phyloP scores from a whole-genome alignment of 352 stramenopile genomes.

The Hyaloperonospora brassicae region DNA sequence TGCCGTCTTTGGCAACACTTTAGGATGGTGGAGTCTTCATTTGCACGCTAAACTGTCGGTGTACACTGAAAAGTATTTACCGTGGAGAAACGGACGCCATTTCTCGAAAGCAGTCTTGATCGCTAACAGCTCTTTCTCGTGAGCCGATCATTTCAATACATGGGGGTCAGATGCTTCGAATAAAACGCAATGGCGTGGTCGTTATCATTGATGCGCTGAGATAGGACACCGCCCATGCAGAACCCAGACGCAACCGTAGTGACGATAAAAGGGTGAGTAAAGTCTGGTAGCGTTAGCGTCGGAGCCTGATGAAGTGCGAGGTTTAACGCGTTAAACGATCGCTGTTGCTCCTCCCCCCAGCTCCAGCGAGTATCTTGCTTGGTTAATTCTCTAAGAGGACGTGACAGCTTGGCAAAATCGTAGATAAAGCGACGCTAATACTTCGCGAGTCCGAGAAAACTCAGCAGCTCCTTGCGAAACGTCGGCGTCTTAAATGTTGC shows the following conservation, averaged over 20 bases:
- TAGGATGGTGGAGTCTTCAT: conserved; percentile 7
- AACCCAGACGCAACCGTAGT: too few relatives aligned
- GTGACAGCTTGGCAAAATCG: background rate
- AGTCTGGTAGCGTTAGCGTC: too few relatives aligned
- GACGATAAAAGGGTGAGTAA: too few relatives aligned
- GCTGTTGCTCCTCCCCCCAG: too few relatives aligned
- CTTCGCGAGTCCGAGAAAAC: background rate
- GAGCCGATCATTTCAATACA: background rate
- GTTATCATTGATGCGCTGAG: too few relatives aligned
- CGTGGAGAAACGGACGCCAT: conserved; percentile 1
- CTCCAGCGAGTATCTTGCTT: background rate
- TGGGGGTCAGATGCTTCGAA: background rate
- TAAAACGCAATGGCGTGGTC: too few relatives aligned
- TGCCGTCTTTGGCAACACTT: conserved; percentile 4
- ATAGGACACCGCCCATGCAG: too few relatives aligned
- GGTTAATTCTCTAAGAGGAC: background rate
- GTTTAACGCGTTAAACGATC: too few relatives aligned
- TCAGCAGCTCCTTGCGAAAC: background rate
- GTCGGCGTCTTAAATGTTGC: background rate
- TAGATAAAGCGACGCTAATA: background rate
- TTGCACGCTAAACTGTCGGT: conserved; percentile 1
- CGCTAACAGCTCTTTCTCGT: conserved; percentile 1
- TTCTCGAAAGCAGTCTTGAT: background rate
- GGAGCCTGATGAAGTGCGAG: too few relatives aligned
- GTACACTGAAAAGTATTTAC: conserved; percentile 3